Conservation (phyloP, 495 filamentous ascomycete genomes). For the Lophiostoma macrostomum region DNA sequence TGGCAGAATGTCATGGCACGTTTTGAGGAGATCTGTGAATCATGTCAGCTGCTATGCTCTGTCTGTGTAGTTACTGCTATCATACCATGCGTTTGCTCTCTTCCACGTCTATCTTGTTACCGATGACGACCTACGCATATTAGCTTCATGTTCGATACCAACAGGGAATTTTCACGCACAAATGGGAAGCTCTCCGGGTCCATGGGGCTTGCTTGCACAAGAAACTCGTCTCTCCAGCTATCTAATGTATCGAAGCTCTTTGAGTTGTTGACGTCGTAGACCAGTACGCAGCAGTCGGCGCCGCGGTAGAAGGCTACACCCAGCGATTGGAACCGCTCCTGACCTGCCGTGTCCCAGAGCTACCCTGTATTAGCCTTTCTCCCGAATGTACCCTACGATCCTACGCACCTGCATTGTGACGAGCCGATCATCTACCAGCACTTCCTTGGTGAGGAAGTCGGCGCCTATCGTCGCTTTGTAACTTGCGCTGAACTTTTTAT, state of each 20-base stretch:
- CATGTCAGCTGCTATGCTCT: conserved; percentile 4
- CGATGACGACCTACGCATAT: conserved; percentile 70
- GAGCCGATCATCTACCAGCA: conserved; percentile 91
- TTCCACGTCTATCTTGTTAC: conserved; percentile 99
- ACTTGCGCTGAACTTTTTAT: conserved; percentile 99
- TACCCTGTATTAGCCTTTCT: conserved; percentile 40
- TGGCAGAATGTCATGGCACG: conserved; percentile 96
- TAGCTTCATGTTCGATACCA: neutral
- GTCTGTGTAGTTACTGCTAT: conserved; percentile 6
- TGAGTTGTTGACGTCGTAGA: conserved; percentile 98
- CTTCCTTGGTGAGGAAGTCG: conserved; percentile 98
- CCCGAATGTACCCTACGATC: neutral
- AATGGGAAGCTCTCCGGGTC: conserved; percentile 98
- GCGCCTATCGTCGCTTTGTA: conserved; percentile 99
- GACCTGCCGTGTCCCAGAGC: conserved; percentile 98
- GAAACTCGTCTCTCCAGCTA: conserved; percentile 97
- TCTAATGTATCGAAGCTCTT: conserved; percentile 99
- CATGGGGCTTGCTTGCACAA: conserved; percentile 94
- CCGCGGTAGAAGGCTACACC: conserved; percentile 98
- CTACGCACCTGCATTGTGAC: conserved; percentile 93
- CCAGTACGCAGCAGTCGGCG: conserved; percentile 96
- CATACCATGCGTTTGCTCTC: conserved; percentile 89
- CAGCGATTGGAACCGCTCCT: conserved; percentile 96
- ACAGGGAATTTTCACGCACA: conserved; percentile 52
- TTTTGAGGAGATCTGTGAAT: conserved; percentile 76